phyloP scores from a whole-genome alignment of 805 yeast genomes.

The Saccharomycopsis fermentans region DNA sequence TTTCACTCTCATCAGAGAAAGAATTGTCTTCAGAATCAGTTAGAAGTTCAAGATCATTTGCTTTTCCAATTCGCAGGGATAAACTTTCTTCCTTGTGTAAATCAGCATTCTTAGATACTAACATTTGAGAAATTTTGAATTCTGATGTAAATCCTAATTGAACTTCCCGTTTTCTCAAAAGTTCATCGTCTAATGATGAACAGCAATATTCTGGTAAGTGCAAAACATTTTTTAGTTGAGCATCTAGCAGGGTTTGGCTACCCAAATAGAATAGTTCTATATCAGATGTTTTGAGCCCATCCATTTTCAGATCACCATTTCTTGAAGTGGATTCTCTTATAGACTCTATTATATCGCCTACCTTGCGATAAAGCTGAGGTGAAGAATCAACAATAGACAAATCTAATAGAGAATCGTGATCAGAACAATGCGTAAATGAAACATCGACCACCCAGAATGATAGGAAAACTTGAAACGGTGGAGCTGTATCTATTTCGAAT shows the following conservation, averaged over 20 bases:
- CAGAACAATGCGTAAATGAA: background rate
- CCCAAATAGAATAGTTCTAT: conserved; percentile 24
- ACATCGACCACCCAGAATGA: background rate
- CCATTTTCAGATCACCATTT: background rate
- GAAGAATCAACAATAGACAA: background rate
- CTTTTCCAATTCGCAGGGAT: conserved; percentile 24
- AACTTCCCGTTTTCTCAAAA: background rate
- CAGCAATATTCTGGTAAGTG: conserved; percentile 1
- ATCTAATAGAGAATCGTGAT: background rate
- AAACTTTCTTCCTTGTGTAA: conserved; percentile 19
- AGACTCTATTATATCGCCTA: background rate
- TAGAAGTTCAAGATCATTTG: conserved; percentile 24
- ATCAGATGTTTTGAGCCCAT: conserved; percentile 12
- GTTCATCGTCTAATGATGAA: background rate
- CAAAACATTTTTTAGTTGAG: conserved; percentile 18
- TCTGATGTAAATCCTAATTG: background rate
- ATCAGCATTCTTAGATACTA: background rate
- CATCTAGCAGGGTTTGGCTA: conserved; percentile 19
- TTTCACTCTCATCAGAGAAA: background rate
- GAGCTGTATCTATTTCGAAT: background rate
- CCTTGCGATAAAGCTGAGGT: background rate
- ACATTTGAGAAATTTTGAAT: background rate
- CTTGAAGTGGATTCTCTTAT: background rate
- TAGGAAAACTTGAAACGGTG: background rate
- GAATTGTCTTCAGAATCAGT: conserved; percentile 19